phyloP scores from a whole-genome alignment of 192 early-diverging fungal genomes.

The Anaeromyces robustus region DNA sequence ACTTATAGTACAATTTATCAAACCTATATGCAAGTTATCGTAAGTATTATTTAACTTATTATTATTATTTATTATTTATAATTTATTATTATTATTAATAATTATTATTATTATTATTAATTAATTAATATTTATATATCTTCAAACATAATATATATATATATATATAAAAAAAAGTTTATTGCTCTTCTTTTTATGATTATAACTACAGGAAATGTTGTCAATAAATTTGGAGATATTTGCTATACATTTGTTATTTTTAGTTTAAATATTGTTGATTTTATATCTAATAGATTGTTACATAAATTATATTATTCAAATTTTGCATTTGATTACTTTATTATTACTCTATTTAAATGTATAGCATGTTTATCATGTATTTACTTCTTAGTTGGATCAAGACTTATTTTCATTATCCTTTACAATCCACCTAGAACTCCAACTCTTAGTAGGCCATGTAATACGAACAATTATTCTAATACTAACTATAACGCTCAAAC shows the following conservation, averaged over 20 bases:
- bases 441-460: no score
- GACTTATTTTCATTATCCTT: no score
- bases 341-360: background rate
- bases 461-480: no score
- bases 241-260: background rate
- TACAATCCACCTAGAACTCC: no score
- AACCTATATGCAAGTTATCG: no score
- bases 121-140: background rate
- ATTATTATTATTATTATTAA: no score
- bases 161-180: background rate
- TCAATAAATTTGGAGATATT: background rate
- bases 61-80: no score
- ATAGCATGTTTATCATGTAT: background rate
- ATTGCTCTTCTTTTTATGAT: background rate
- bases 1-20: no score
- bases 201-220: background rate
- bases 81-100: no score
- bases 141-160: background rate
- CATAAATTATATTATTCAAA: background rate
- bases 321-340: background rate
- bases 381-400: background rate
- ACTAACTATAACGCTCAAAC: no score
- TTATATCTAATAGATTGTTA: background rate
- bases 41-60: no score
- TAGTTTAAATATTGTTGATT: background rate